Evolutionary conservation across 768 basidiomycete genomes (phyloP).

Genomic region (Collybia sordida): DNA sequence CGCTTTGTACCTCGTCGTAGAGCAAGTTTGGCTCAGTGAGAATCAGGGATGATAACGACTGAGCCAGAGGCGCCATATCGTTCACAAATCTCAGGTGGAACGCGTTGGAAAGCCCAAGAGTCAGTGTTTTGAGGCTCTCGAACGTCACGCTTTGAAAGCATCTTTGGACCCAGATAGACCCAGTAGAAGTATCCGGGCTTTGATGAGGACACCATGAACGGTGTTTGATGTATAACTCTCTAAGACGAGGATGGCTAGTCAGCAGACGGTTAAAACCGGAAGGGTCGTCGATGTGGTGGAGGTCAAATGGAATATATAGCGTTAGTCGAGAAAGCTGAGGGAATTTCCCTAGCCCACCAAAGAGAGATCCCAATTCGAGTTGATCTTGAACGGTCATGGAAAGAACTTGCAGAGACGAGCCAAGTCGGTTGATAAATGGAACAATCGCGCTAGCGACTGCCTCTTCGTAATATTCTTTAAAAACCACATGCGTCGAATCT

Average conservation of each 20-base stretch:
- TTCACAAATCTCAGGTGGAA: slow-evolving; percentile 5
- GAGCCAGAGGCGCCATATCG: background rate
- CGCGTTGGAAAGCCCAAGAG: background rate
- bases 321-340: slow-evolving; percentile 15
- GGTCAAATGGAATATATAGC: slow-evolving; percentile 22
- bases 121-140: background rate
- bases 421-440: slow-evolving; percentile 19
- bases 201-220: slow-evolving; percentile 12
- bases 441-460: slow-evolving; percentile 14
- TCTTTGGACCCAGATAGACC: background rate
- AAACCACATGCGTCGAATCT: background rate
- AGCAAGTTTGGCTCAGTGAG: slow-evolving; percentile 17
- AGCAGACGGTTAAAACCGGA: slow-evolving; percentile 17
- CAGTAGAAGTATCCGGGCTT: too few relatives aligned
- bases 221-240: slow-evolving; percentile 14
- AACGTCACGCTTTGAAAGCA: slow-evolving; percentile 10
- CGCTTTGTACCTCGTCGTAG: slow-evolving; percentile 14
- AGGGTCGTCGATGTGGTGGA: slow-evolving; percentile 17
- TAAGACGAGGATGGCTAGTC: slow-evolving; percentile 12
- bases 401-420: slow-evolving; percentile 14
- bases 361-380: slow-evolving; percentile 16
- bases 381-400: slow-evolving; percentile 22
- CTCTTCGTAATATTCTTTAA: slow-evolving; percentile 6
- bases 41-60: slow-evolving; percentile 18
- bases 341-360: slow-evolving; percentile 15